Evolutionary conservation across 176 grass and related monocot genomes (phyloP).

Genomic region (Rhynchospora breviuscula): DNA sequence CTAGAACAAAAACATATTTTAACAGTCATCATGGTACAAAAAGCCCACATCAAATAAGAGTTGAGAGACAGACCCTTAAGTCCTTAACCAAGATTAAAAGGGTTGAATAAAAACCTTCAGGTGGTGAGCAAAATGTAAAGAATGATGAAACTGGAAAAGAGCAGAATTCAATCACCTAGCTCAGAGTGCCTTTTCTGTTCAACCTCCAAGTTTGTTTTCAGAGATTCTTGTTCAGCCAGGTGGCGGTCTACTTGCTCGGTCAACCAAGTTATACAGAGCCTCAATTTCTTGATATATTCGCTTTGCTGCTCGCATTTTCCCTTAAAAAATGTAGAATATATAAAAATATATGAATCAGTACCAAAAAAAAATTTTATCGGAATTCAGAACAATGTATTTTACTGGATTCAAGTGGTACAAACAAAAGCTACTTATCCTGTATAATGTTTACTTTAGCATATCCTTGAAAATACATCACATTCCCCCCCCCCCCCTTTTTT

Average conservation of each 20-base stretch:
- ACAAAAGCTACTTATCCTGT: not conserved
- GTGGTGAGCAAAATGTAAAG: not conserved
- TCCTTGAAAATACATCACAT: not conserved
- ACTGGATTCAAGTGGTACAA: too few species aligned
- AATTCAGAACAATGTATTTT: not conserved
- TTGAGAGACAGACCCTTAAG: not conserved
- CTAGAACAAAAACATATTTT: not conserved
- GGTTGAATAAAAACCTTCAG: not conserved
- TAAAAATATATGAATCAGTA: not conserved
- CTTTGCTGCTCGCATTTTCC: slow-evolving; percentile 72
- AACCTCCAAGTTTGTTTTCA: slow-evolving; percentile 32
- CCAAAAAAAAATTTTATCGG: not conserved
- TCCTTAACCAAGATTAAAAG: not conserved
- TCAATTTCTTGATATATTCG: slow-evolving; percentile 85
- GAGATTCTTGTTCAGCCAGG: slow-evolving; percentile 61
- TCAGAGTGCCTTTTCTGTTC: slow-evolving; percentile 48
- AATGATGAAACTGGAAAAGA: not conserved
- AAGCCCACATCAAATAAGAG: too few species aligned
- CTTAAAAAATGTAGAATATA: slow-evolving; percentile 18
- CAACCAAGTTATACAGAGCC: slow-evolving; percentile 58
- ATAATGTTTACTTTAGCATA: not conserved
- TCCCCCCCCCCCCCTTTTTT: not conserved
- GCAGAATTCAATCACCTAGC: slow-evolving; percentile 43
- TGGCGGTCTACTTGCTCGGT: slow-evolving; percentile 62
- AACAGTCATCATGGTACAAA: not conserved